Base-by-base conservation (phyloP, 805 yeast genomes). In the Lachancea meyersii region DNA sequence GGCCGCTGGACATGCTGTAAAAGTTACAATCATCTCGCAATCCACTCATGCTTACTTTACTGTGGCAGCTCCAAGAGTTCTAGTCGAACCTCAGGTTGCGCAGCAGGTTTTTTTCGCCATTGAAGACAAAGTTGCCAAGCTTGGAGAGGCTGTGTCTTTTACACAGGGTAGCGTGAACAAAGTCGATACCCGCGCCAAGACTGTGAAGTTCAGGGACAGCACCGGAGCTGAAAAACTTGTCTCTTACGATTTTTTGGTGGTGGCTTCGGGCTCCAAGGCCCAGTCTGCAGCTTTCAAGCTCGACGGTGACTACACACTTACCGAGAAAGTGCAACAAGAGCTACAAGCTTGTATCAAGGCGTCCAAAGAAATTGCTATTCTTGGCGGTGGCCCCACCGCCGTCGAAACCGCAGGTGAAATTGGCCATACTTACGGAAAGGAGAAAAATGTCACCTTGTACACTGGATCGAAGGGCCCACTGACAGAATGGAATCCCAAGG, bases 371-470 rank as follows among this genome's bases (percentile, higher is more conserved):
- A 38, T 38, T 14, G 21, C 28, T 4, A 22, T 38, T 9, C n/a
- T 38, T n/a, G 41, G 41, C 28, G 41, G 41, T 14, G 41, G 41
- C 11, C 33, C 41, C 19, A 38, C 41, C 9, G 41, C 35, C 11
- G 41, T 38, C n/a, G 41, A 38, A 22, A 26, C 19, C 14, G 35
- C 41, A 18, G 41, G 41, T 21, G 41, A 38, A 20, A 17, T 38
- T 8, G 41, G 41, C 14, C 22, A 30, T 6, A 21, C 34, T 8
- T 38, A 38, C 13, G 41, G 41, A 2, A 21, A 20, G 9, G 20
- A 38, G 5, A 38, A 38, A 11, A 20, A n/a, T 2, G 14, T 38
- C 16, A 4, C 35, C 7, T 5, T 38, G 11, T 38, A 38, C 30
- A 22, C 41, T 7, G 41, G 41, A 14, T 13, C 41, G 6, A 14